Base-by-base conservation (phyloP, 2,329 filamentous ascomycete genomes). In the Teratosphaeria gauchensis region DNA sequence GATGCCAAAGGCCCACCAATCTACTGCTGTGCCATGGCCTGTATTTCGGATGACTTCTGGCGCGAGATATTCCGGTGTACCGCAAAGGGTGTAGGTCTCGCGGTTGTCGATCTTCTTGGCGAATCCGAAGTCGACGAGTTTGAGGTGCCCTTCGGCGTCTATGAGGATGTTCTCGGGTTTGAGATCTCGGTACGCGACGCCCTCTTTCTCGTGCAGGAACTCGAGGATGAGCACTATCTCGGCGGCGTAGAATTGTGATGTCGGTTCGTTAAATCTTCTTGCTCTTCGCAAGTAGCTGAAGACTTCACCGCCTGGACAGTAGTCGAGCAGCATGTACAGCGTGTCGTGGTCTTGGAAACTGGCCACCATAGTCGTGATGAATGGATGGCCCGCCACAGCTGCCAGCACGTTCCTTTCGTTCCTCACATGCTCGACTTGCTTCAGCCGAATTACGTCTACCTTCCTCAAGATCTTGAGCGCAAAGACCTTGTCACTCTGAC, bases 1-100 rank as follows among this genome's bases (percentile, higher is more conserved):
- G 64, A 92, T 91, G 30, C 89, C 89, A 65, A 94, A 79, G 0
- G 89, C 89, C 89, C 89, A 92, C 89, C 89, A 92, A 76, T 92
- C 89, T 38, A 92, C 89, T 14, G 89, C 88, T 53, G 82, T 80
- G 56, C 84, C 83, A 66, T 87, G 84, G 24, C 84, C 89, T 70
- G 89, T 90, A 71, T 90, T 91, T 64, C 90, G 84, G 65, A 92
- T 92, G 51, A 92, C 89, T 75, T 92, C 89, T 4, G 89, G 89
- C 1, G 89, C 89, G 53, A 92, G 83, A 72, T 92, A 92, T 70
- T 92, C 89, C 53, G 89, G 89, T 1, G 89, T 92, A 55, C 89
- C 89, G 73, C 89, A 92, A 31, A 92, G 80, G 2, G 89, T 92
- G 68, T 92, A 92, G 5, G 89, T 92, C 75, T 92, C 88, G 68